A percentile compares a stretch with the other conserved stretches of the same genome.
Conservation (phyloP, 2,329 filamentous ascomycete species). For the Fusarium metavorans region DNA sequence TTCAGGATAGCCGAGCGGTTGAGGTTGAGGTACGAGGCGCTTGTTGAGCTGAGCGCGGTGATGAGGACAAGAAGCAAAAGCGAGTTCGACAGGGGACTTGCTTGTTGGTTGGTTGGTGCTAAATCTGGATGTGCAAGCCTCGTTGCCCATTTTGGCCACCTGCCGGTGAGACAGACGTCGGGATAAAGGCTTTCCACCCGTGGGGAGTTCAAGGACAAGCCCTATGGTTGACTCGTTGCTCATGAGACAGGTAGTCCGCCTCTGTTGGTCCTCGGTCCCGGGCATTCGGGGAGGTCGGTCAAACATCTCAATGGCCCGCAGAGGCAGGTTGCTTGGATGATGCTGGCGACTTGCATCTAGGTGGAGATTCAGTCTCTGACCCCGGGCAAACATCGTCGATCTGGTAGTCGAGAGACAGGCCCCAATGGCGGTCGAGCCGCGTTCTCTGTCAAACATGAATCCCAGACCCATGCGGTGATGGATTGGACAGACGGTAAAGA, state of each 20-base stretch:
- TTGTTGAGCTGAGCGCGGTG: conserved; percentile 34
- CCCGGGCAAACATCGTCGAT: conserved; percentile 11
- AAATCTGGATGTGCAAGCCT: conserved; percentile 33
- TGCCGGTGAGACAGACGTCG: conserved; percentile 39
- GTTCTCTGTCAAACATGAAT: conserved; percentile 3
- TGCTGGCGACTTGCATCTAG: background rate
- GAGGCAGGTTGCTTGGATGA: conserved; percentile 6
- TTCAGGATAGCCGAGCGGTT: conserved; percentile 38
- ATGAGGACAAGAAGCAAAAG: conserved; percentile 18
- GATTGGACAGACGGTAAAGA: background rate
- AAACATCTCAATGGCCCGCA: background rate
- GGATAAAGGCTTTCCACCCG: conserved; percentile 17
- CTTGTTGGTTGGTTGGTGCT: conserved; percentile 26
- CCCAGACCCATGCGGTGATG: conserved; percentile 6
- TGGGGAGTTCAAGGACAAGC: conserved; percentile 5
- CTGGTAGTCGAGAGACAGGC: conserved; percentile 18
- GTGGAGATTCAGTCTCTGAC: conserved; percentile 4
- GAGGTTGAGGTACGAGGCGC: conserved; percentile 34
- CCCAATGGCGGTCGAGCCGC: conserved; percentile 7
- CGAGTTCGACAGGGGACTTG: conserved; percentile 26
- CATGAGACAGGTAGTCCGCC: background rate
- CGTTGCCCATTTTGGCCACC: conserved; percentile 26
- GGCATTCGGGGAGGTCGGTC: conserved; percentile 1
- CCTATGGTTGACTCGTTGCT: background rate
- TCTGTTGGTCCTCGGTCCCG: conserved; percentile 1